A percentile compares a stretch with the other conserved stretches of the same genome.
phyloP scores from a whole-genome alignment of 176 grass and related monocot genomes.

The Rhynchospora breviuscula region DNA sequence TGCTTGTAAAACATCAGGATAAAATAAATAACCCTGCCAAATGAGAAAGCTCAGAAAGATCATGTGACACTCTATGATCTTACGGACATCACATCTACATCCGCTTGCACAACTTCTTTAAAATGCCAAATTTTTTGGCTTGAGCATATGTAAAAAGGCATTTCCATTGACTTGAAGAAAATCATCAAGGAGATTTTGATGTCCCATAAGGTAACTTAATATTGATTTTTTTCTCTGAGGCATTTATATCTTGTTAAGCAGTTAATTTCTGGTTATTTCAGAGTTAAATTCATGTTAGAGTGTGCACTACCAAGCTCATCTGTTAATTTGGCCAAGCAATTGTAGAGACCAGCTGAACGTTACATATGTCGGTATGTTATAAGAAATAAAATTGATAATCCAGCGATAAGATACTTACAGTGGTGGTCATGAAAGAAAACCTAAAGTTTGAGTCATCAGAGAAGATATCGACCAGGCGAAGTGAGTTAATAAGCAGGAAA shows the following conservation, averaged over 20 bases:
- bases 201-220: neutral
- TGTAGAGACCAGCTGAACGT: neutral
- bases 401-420: constrained; percentile 41
- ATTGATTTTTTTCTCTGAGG: too few species aligned
- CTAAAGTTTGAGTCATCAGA: constrained; percentile 97
- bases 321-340: neutral
- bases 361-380: neutral
- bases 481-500: constrained; percentile 70
- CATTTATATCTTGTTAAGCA: neutral
- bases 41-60: neutral
- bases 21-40: neutral
- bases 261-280: neutral
- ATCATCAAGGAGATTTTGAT: neutral
- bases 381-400: neutral
- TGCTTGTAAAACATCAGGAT: neutral
- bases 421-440: constrained; percentile 77
- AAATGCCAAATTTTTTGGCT: neutral
- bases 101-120: neutral
- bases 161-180: neutral
- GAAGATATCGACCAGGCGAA: constrained; percentile 88
- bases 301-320: neutral
- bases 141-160: neutral
- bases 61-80: neutral
- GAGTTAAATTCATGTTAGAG: neutral
- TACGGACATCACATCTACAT: neutral